These are phyloP conservation scores for Diaporthe vexans DNA, from an alignment of 2,329 filamentous ascomycete species.

Conservation along the genomic window DNA sequence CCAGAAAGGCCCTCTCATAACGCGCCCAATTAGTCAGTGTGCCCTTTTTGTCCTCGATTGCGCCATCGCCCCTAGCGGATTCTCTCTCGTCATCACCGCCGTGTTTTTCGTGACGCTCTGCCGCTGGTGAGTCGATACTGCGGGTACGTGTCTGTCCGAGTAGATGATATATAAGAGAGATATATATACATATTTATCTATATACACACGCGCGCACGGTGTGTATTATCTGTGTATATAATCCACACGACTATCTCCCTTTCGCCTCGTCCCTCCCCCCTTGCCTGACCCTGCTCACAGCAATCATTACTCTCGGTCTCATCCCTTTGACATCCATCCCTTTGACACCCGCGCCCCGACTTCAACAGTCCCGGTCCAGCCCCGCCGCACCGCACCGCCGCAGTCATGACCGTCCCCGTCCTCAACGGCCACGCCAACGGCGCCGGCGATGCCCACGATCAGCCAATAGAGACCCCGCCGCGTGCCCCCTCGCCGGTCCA, in stretches of 20 bases:
- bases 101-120: neutral
- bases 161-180: neutral
- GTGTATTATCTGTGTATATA: neutral
- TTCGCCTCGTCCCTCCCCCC: neutral
- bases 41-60: conserved; percentile 33
- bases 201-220: too few relatives aligned
- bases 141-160: neutral
- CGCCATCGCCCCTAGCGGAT: conserved; percentile 39
- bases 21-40: conserved; percentile 23
- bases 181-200: neutral
- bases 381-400: neutral
- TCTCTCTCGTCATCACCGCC: conserved; percentile 28
- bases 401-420: conserved; percentile 35
- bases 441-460: conserved; percentile 45
- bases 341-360: too few relatives aligned
- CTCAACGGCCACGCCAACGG: conserved; percentile 35
- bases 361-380: neutral
- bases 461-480: conserved; percentile 74
- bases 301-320: neutral
- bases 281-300: too few relatives aligned
- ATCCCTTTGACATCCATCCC: neutral
- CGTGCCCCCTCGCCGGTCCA: conserved; percentile 80
- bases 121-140: conserved; percentile 13
- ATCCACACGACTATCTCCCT: neutral
- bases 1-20: conserved; percentile 4